Base-by-base conservation (phyloP, 768 basidiomycete genomes). In the Chlorophyllum brunneum region DNA sequence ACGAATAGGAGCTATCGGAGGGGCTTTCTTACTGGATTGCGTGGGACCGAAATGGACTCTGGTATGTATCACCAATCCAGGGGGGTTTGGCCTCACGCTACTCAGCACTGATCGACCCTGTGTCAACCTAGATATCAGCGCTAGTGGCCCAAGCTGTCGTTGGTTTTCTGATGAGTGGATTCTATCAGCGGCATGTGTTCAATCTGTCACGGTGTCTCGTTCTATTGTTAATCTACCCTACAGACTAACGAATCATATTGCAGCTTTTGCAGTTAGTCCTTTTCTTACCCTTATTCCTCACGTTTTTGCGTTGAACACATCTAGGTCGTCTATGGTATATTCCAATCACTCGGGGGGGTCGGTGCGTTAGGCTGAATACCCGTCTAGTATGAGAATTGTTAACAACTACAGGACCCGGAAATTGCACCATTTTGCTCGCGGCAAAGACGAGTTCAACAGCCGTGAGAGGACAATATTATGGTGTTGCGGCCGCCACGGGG, bases 111-210 rank as follows among this genome's bases (percentile, higher is more conserved):
- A n/a, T n/a, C n/a, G n/a, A n/a, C n/a, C n/a, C n/a, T n/a, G n/a
- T n/a, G n/a, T n/a, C n/a, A n/a, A n/a, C 13, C 5, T 59, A 87
- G 86, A 89, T 91, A 57, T 58, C 63, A 23, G 88, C 88, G 39
- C 75, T 91, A 8, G 34, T 89, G 22, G 58, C 67, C 20, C 89
- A 92, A 65, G 83, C 86, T 2, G 43, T 88, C 56, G 71, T 89
- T 42, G 90, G 95, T 5, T 97, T 97, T 69, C 80, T 92, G 65
- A 90, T 98, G 86, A 88, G 88, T 56, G 95, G 91, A 20, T 15
- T 45, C n/a, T n/a, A n/a, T n/a, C n/a, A n/a, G n/a, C n/a, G n/a
- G n/a, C n/a, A n/a, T n/a, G n/a, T n/a, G n/a, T n/a, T n/a, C n/a
- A n/a, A n/a, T n/a, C n/a, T n/a, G n/a, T n/a, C n/a, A n/a, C n/a